These are phyloP conservation scores for Styphnolobium japonicum DNA, from an alignment of 306 rosid genomes.

Conservation along the genomic window DNA sequence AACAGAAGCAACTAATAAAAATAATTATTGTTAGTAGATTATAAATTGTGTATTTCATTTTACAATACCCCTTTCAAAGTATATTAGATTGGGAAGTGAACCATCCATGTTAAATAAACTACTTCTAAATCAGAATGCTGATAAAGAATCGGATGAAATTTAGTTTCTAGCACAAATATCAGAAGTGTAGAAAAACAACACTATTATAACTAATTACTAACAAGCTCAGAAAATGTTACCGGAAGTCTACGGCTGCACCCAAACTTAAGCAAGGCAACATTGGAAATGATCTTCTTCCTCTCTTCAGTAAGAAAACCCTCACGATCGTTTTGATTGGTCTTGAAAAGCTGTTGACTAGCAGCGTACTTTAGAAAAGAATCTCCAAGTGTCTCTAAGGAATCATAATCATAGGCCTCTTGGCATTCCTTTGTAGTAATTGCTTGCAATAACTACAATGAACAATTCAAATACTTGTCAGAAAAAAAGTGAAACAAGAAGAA, in stretches of 20 bases:
- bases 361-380: constrained; percentile 76
- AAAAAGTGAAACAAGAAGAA: not conserved
- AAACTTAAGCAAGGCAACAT: constrained; percentile 42
- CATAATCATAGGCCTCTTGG: constrained; percentile 50
- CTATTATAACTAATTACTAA: not conserved
- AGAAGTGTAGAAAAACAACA: not conserved
- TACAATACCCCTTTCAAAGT: not conserved
- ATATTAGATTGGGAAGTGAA: not conserved
- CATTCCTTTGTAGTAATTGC: constrained; percentile 61
- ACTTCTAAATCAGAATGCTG: not conserved
- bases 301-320: constrained; percentile 53
- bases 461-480: not conserved
- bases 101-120: not conserved
- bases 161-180: not conserved
- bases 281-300: constrained; percentile 38
- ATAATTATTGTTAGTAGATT: too few species aligned
- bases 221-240: constrained; percentile 33
- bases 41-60: not conserved
- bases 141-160: not conserved
- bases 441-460: constrained; percentile 52
- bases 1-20: too few species aligned
- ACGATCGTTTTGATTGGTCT: constrained; percentile 29
- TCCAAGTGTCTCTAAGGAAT: constrained; percentile 71
- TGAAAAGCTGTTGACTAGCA: constrained; percentile 55
- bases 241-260: constrained; percentile 44